Conservation (phyloP, 441 rosid species). For the Gossypium gossypioides region DNA sequence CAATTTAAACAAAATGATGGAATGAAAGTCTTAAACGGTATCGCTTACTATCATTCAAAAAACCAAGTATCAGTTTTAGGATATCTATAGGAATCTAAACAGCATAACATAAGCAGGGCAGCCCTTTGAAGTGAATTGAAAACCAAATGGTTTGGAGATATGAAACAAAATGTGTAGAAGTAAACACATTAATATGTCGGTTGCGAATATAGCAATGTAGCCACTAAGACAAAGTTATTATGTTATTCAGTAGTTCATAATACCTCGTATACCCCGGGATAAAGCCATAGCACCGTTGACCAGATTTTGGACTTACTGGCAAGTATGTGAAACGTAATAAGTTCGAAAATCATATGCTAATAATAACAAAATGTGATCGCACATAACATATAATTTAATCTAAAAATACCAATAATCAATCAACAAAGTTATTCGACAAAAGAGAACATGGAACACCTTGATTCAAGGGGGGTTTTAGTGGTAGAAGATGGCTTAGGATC, state of each 20-base stretch:
- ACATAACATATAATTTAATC: neutral
- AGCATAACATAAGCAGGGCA: neutral
- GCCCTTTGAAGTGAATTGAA: neutral
- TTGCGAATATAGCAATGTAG: neutral
- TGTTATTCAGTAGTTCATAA: neutral
- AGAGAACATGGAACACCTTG: slow-evolving; percentile 31
- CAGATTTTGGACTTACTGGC: slow-evolving; percentile 52
- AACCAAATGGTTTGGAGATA: neutral
- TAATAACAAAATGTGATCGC: neutral
- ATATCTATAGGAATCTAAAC: neutral
- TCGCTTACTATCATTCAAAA: neutral
- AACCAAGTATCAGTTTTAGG: neutral
- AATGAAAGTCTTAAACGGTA: neutral
- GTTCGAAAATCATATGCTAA: neutral
- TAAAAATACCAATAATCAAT: neutral
- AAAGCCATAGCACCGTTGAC: slow-evolving; percentile 75
- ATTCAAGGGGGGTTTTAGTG: slow-evolving; percentile 21
- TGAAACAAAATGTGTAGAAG: neutral
- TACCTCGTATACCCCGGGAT: slow-evolving; percentile 81
- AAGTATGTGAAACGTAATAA: neutral
- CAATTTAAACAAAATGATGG: slow-evolving; percentile 6
- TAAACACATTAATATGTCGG: neutral
- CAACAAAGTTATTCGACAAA: neutral
- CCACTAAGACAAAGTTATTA: neutral
- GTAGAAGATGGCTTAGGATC: slow-evolving; percentile 50